Base-by-base conservation (phyloP, 257 asterid genomes). In the Echites panduratus region DNA sequence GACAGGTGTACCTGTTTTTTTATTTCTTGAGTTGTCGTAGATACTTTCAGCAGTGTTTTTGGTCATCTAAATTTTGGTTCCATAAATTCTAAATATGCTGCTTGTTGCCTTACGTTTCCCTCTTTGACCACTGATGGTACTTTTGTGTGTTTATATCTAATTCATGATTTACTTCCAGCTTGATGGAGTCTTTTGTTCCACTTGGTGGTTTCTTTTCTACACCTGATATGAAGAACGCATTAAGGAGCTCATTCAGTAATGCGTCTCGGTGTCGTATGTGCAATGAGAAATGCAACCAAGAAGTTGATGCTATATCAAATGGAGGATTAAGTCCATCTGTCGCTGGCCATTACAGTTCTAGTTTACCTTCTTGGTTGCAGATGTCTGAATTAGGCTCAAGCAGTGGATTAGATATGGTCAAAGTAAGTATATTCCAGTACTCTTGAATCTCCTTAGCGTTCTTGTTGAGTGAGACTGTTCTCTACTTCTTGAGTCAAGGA, bases 131-230 rank as follows among this genome's bases (percentile, higher is more conserved):
- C 43, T 27, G 19, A 58, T 13, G 10, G 12, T 45, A 14, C 14
- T 27, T 66, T 4, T 40, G n/a, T 63, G 29, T 4, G 62, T n/a
- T n/a, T 22, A 26, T 59, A 72, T 77, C 74, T 71, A 26, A 61
- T 59, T 57, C 45, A 12, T 75, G 73, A 71, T 70, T 58, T 79
- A 54, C 64, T 80, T 79, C 38, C 97, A 91, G 99, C 80, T 91
- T 94, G 89, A 91, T 91, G 97, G 99, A 88, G 79, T 91, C 97
- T 64, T 94, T 94, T 83, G 97, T 94, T 79, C 99, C 99, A 13
- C 73, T 91, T 84, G 98, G 97, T 61, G 99, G 99, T 52, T 86
- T 94, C 85, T 94, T 94, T 86, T 84, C 98, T 35, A 70, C 84
- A 69, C 89, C 85, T 17, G 96, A 89, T 75, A 74, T 80, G 14